phyloP scores from a whole-genome alignment of 768 basidiomycete genomes.

The Candolleomyces aberdarensis region DNA sequence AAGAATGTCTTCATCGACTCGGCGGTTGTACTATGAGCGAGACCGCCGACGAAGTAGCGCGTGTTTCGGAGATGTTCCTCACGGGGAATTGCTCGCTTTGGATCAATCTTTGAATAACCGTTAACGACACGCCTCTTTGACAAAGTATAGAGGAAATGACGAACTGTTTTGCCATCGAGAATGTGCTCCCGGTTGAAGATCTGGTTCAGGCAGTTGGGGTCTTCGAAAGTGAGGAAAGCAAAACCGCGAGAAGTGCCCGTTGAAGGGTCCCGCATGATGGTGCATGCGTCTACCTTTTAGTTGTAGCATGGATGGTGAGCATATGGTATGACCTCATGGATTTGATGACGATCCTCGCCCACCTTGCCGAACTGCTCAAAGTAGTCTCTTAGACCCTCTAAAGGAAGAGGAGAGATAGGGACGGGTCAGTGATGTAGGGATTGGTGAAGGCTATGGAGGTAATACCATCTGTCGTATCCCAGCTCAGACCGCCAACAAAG shows the following conservation, averaged over 20 bases:
- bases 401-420: conserved; percentile 18
- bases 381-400: conserved; percentile 65
- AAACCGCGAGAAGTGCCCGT: conserved; percentile 76
- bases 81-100: conserved; percentile 82
- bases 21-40: conserved; percentile 63
- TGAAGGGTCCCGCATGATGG: conserved; percentile 77
- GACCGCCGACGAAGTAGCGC: conserved; percentile 80
- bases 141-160: conserved; percentile 6
- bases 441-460: conserved; percentile 26
- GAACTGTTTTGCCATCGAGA: conserved; percentile 76
- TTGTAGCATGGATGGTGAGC: conserved; percentile 4
- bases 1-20: conserved; percentile 74
- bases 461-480: conserved; percentile 90
- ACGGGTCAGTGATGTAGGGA: conserved; percentile 35
- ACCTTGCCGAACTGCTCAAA: conserved; percentile 80
- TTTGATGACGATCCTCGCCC: conserved; percentile 3
- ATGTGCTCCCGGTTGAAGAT: conserved; percentile 68
- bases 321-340: conserved; percentile 10
- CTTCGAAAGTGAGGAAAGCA: conserved; percentile 81
- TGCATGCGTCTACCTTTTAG: conserved; percentile 69
- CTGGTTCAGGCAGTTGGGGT: conserved; percentile 55
- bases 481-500: conserved; percentile 88
- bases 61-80: conserved; percentile 75
- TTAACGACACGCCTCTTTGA: background rate
- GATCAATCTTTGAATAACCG: conserved; percentile 63